These are phyloP conservation scores for Trichoderma koningii DNA, from an alignment of 2,329 filamentous ascomycete species.

Conservation along the genomic window DNA sequence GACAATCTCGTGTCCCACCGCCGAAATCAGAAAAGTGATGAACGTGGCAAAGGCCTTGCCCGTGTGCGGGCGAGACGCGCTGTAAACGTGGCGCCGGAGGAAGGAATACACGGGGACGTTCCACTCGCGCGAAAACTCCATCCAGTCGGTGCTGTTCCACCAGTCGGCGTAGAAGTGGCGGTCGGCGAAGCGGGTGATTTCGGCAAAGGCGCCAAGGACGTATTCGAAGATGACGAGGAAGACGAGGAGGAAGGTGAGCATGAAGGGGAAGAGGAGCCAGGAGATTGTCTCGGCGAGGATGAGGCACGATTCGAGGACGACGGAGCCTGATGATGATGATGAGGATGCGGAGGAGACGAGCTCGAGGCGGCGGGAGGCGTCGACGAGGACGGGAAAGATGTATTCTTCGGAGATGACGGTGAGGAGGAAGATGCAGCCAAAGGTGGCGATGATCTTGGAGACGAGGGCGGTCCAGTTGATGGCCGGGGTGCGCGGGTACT, in stretches of 20 bases:
- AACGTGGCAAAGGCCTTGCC: conserved; percentile 77
- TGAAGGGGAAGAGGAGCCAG: conserved; percentile 92
- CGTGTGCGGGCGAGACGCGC: conserved; percentile 73
- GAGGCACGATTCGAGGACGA: conserved; percentile 67
- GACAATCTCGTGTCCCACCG: conserved; percentile 88
- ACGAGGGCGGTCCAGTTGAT: conserved; percentile 80
- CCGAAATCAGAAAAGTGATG: conserved; percentile 89
- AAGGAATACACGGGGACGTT: conserved; percentile 98
- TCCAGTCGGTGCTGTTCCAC: conserved; percentile 83
- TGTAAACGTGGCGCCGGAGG: conserved; percentile 91
- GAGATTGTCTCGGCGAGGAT: conserved; percentile 88
- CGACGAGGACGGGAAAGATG: conserved; percentile 83
- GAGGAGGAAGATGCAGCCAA: conserved; percentile 94
- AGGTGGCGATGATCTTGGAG: conserved; percentile 84
- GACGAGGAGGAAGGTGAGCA: conserved; percentile 91
- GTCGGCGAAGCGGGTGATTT: conserved; percentile 91
- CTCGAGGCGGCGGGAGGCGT: conserved; percentile 62
- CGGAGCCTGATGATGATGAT: conserved; percentile 33
- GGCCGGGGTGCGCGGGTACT: conserved; percentile 80
- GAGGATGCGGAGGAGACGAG: conserved; percentile 47
- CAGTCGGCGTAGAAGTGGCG: conserved; percentile 86
- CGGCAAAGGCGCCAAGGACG: conserved; percentile 88
- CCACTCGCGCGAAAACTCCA: conserved; percentile 96
- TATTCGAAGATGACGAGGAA: conserved; percentile 99
- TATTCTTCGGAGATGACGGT: conserved; percentile 92